phyloP scores from a whole-genome alignment of 352 stramenopile species.

The Globisporangium sylvaticum region DNA sequence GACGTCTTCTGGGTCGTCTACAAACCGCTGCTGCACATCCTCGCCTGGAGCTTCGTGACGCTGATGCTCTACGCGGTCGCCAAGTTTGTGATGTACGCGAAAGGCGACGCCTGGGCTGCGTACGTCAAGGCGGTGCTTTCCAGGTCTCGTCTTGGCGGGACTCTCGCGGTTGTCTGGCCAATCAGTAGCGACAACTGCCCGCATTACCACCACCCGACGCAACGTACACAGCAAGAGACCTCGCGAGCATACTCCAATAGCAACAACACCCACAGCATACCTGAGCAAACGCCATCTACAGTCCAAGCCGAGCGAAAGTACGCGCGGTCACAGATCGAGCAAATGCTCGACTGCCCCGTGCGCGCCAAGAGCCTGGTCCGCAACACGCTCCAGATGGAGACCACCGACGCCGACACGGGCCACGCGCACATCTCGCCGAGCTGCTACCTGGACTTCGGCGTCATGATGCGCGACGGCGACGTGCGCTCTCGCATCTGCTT shows the following conservation, averaged over 20 bases:
- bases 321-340: constrained; percentile 19
- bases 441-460: constrained; percentile 41
- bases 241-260: neutral
- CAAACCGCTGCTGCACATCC: constrained; percentile 10
- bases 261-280: neutral
- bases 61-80: constrained; percentile 3
- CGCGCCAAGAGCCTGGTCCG: constrained; percentile 45
- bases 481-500: constrained; percentile 27
- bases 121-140: neutral
- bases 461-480: constrained; percentile 26
- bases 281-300: neutral
- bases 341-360: constrained; percentile 32
- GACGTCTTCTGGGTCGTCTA: constrained; percentile 11
- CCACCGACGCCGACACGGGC: constrained; percentile 10
- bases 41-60: constrained; percentile 3
- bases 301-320: neutral
- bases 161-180: neutral
- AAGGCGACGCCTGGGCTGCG: neutral
- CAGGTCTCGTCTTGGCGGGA: neutral
- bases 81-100: neutral
- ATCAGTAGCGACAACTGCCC: neutral
- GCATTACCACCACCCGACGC: neutral
- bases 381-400: constrained; percentile 35
- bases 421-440: constrained; percentile 38
- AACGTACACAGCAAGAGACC: neutral